A percentile compares a stretch with the other conserved stretches of the same genome.
These are phyloP conservation scores for Gynandropsis gynandra DNA, from an alignment of 345 rosid genomes.

Conservation along the genomic window DNA sequence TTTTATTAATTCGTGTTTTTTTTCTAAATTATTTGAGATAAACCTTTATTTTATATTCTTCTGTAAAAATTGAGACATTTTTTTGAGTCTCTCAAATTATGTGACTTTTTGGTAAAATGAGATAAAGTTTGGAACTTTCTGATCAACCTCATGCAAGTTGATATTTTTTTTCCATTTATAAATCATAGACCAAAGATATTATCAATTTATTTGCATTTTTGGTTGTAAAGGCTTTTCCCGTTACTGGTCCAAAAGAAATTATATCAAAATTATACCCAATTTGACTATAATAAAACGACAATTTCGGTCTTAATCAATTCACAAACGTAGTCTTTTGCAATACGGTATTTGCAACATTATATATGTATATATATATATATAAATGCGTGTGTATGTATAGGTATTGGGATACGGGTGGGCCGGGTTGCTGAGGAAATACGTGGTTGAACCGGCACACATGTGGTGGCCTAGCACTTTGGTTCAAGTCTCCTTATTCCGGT, in stretches of 20 bases:
- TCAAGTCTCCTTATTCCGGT: conserved; percentile 88
- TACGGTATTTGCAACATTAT: too few species aligned
- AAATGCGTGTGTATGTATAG: conserved; percentile 27
- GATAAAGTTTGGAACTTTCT: not conserved
- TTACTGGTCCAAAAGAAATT: too few species aligned
- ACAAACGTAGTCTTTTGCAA: too few species aligned
- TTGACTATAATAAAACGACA: too few species aligned
- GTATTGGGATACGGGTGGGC: conserved; percentile 96
- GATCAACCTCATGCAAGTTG: too few species aligned
- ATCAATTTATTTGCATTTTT: not conserved
- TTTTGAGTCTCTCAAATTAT: too few species aligned
- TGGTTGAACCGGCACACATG: conserved; percentile 96
- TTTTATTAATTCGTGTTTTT: conserved; percentile 1
- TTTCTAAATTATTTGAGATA: not conserved
- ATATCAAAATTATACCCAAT: too few species aligned
- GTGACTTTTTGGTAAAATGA: not conserved
- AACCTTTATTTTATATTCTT: not conserved
- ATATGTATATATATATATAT: not conserved
- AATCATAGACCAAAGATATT: not conserved
- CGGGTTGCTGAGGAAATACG: conserved; percentile 74
- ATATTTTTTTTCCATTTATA: not conserved
- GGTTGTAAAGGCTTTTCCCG: too few species aligned
- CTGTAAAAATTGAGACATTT: too few species aligned
- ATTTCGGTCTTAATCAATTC: too few species aligned
- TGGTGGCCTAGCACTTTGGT: conserved; percentile 92